phyloP scores from a whole-genome alignment of 208 protist genomes.

The Leishmania tarentolae region DNA sequence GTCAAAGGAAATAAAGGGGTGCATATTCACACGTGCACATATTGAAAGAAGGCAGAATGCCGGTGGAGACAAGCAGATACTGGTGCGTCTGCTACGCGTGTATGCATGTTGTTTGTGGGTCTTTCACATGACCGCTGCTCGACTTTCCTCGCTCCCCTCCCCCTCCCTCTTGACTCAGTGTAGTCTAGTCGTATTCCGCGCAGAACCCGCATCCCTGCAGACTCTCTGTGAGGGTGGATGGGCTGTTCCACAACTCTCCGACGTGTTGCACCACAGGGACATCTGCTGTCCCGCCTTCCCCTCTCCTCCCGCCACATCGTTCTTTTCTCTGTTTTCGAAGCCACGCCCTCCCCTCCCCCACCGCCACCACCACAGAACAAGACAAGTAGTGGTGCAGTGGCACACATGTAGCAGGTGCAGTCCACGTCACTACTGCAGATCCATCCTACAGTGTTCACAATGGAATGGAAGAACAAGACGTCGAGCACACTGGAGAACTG shows the following conservation, averaged over 20 bases:
- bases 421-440: not conserved
- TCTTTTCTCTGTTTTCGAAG: not conserved
- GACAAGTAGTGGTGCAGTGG: not conserved
- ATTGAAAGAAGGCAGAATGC: not conserved
- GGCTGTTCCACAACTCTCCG: not conserved
- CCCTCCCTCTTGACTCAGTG: not conserved
- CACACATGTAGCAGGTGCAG: not conserved
- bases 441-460: not conserved
- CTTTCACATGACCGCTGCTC: not conserved
- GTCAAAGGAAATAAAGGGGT: not conserved
- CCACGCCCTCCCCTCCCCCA: too few species aligned
- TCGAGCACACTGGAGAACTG: constrained; percentile 28
- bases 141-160: not conserved
- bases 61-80: not conserved
- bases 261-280: not conserved
- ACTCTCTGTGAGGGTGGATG: not conserved
- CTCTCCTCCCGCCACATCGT: not conserved
- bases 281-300: not conserved
- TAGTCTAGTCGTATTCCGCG: not conserved
- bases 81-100: not conserved
- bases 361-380: not conserved
- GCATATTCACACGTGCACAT: not conserved
- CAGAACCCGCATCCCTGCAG: not conserved
- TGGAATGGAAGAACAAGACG: constrained; percentile 22
- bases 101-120: not conserved